A percentile compares a stretch with the other conserved stretches of the same genome.
These are phyloP conservation scores for Bipolaris sorokiniana DNA, from an alignment of 2,329 filamentous ascomycete genomes.

Conservation along the genomic window DNA sequence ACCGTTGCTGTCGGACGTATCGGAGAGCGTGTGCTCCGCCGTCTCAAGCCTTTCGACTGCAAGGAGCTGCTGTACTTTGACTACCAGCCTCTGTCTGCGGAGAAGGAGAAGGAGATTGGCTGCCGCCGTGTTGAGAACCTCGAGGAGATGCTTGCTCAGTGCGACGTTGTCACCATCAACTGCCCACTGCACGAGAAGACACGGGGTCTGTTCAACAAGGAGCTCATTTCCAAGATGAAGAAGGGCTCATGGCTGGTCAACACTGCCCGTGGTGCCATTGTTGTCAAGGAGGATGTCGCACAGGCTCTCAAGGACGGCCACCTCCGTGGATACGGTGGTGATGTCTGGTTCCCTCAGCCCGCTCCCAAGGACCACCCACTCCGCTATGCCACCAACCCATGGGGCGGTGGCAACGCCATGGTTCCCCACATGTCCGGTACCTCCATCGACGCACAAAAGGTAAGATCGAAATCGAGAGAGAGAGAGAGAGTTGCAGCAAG, in stretches of 20 bases:
- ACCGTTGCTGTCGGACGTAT: slow-evolving; percentile 98
- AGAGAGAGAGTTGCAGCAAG: not conserved
- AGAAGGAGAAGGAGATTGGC: slow-evolving; percentile 94
- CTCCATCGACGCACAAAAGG: slow-evolving; percentile 93
- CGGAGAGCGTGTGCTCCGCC: slow-evolving; percentile 94
- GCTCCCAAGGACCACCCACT: slow-evolving; percentile 92
- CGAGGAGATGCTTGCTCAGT: slow-evolving; percentile 93
- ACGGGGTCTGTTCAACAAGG: slow-evolving; percentile 96
- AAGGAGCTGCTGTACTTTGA: slow-evolving; percentile 99
- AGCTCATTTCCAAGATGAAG: slow-evolving; percentile 99
- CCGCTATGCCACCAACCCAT: slow-evolving; percentile 90
- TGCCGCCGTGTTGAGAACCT: slow-evolving; percentile 85
- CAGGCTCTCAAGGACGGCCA: slow-evolving; percentile 90
- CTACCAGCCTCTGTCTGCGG: slow-evolving; percentile 89
- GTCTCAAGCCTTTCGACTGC: slow-evolving; percentile 98
- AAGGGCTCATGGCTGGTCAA: slow-evolving; percentile 96
- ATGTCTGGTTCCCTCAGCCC: slow-evolving; percentile 98
- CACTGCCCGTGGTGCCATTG: slow-evolving; percentile 97
- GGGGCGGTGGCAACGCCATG: slow-evolving; percentile 97
- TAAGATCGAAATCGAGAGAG: no score
- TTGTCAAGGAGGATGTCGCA: slow-evolving; percentile 98
- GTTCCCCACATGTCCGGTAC: slow-evolving; percentile 99
- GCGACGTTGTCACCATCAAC: slow-evolving; percentile 99
- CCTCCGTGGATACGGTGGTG: slow-evolving; percentile 84
- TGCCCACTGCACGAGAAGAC: slow-evolving; percentile 99